Base-by-base conservation (phyloP, 2,329 filamentous ascomycete genomes). In the Aspergillus melleus region DNA sequence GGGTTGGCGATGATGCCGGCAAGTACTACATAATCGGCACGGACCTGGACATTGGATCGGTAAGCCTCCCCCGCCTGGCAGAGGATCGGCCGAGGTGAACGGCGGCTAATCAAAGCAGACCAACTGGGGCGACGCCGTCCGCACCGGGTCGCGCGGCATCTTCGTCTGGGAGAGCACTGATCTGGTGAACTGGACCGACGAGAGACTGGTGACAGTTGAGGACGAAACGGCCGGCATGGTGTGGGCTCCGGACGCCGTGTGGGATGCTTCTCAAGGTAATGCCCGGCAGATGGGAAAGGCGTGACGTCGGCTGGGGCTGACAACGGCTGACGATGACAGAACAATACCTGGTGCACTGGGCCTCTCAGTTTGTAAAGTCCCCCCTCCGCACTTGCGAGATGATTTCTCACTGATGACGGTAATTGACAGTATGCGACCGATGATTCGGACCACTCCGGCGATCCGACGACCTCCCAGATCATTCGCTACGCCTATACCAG, bases 21-120 rank as follows among this genome's bases (percentile, higher is more conserved):
- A 64, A 64, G 47, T 64, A 64, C 14, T 64, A 51, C 22, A 59
- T 64, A 20, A 63, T 63, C 22, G 62, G 62, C 11, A 64, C 62
- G 11, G 62, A 64, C 26, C 42, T 64, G 30, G 56, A 64, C 29
- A 64, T 64, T 4, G 60, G 54, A 20, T 39, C 46, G 12, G 62
- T 64, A 47, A 46, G 58, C 12, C n/a, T 39, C 3, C n/a, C 29
- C 8, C 2, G 2, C 19, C 14, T 22, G 2, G 36, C 4, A 8
- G 16, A 42, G 14, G 36, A 14, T 2, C 16, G 16, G 5, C 16
- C 36, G 36, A n/a, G 14, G 6, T 4, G 14, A 8, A 14, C 14
- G 14, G 16, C 32, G 20, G 26, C 53, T 53, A 24, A 59, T 14
- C 3, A 29, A 10, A 4, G 12, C 16, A 64, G 62, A 64, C 60